Evolutionary conservation across 2,329 filamentous ascomycete genomes (phyloP), one percentile per base, ranked within the genome.

Genomic region (Sclerotinia nivalis): DNA sequence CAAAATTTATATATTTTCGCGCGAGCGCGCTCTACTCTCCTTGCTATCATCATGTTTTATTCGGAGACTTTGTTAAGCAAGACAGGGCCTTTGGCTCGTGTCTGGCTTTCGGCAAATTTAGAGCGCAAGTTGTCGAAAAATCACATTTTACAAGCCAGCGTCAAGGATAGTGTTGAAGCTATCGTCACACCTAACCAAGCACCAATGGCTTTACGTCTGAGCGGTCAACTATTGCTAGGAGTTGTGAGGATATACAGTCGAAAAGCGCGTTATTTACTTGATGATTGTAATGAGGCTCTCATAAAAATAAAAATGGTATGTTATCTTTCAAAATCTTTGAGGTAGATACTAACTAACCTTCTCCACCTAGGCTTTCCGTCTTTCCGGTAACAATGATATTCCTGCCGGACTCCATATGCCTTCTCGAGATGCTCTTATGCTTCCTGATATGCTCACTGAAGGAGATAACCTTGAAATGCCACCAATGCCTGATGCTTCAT

Each of bases 41-140:
- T 49, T 37, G 28, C 37, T 50, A 52, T 75, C 82, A 83, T 79
- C 80, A 99, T 99, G 96, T 99, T 99, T 83, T 98, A 97, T 82
- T 97, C 96, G 68, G 93, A 97, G 84, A 93, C 93, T 69, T 88
- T 99, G 71, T 88, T 99, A 77, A 93, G 94, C 80, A 97, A 97
- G 89, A 97, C 93, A 77, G 96, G 96, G 84, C 95, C 96, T 78
- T 83, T 99, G 85, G 96, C 96, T 82, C 93, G 93, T 79, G 94
- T 98, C 83, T 99, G 96, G 96, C 88, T 98, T 72, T 97, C 96
- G 45, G 93, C 96, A 84, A 99, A 98, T 82, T 86, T 98, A 74
- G 96, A 98, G 87, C 93, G 95, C 85, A 99, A 98, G 84, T 89
- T 99, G 71, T 97, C 94, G 76, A 99, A 99, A 83, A 93, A 93